A percentile compares a stretch with the other conserved stretches of the same genome.
These are phyloP conservation scores for Coemansia sp. DNA, from an alignment of 192 early-diverging fungal species.

Conservation along the genomic window DNA sequence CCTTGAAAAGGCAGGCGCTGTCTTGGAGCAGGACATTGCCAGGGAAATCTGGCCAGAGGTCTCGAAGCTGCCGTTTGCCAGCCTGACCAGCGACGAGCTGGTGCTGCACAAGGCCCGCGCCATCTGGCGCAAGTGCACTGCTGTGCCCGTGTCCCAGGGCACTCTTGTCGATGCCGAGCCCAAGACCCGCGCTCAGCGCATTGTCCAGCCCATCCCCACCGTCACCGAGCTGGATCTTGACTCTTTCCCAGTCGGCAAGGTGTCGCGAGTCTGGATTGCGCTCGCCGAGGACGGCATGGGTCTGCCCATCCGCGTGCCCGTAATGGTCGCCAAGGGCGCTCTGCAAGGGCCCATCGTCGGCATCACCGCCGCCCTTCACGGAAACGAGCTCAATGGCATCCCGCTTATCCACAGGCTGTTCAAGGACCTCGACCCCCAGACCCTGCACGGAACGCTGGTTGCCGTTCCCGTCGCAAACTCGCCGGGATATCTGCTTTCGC, in stretches of 20 bases:
- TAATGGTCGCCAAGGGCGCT: slow-evolving; percentile 74
- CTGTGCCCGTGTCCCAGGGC: slow-evolving; percentile 9
- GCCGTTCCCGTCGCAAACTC: slow-evolving; percentile 88
- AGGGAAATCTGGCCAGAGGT: slow-evolving; percentile 57
- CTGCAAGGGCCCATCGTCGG: slow-evolving; percentile 58
- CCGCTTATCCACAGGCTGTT: slow-evolving; percentile 86
- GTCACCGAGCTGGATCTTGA: slow-evolving; percentile 56
- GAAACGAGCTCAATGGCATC: slow-evolving; percentile 90
- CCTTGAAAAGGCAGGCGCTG: slow-evolving; percentile 62
- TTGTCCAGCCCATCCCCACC: slow-evolving; percentile 25
- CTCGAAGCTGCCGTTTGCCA: slow-evolving; percentile 54
- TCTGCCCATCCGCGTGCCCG: slow-evolving; percentile 63
- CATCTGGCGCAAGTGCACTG: slow-evolving; percentile 38
- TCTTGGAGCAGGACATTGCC: slow-evolving; percentile 28
- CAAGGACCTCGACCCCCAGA: slow-evolving; percentile 67
- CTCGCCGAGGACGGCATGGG: slow-evolving; percentile 64
- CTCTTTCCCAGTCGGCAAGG: slow-evolving; percentile 54
- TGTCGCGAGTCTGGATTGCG: slow-evolving; percentile 61
- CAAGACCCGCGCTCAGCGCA: slow-evolving; percentile 5
- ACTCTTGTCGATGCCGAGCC: slow-evolving; percentile 2
- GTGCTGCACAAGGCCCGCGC: slow-evolving; percentile 55
- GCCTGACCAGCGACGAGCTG: slow-evolving; percentile 55
- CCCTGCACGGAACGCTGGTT: slow-evolving; percentile 79
- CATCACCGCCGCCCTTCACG: slow-evolving; percentile 83
- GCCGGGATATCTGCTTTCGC: slow-evolving; percentile 74